Percentiles rank a stretch among this genome's conserved stretches.
phyloP scores from a whole-genome alignment of 2,329 filamentous ascomycete genomes.

The Apiospora rasikravindrae region DNA sequence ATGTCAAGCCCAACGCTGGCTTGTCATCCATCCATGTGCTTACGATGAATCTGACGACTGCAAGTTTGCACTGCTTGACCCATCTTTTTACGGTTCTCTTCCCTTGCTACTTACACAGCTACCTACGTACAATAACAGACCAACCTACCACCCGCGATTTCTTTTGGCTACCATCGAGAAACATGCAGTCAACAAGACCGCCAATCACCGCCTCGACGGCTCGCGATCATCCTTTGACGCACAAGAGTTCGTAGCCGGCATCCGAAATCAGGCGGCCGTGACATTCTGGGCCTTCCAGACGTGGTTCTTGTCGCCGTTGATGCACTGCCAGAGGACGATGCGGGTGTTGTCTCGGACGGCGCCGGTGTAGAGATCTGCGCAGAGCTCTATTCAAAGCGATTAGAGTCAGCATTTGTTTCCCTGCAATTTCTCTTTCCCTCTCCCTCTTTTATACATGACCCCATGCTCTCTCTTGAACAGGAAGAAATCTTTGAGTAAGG shows the following conservation, averaged over 20 bases:
- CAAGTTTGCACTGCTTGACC: too few relatives aligned
- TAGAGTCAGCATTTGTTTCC: neutral
- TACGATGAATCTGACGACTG: too few relatives aligned
- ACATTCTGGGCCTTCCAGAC: constrained; percentile 19
- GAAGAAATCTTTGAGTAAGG: too few relatives aligned
- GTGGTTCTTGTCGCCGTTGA: constrained; percentile 24
- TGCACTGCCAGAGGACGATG: constrained; percentile 25
- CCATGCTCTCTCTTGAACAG: too few relatives aligned
- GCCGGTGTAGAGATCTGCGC: constrained; percentile 23
- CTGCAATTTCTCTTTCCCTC: neutral
- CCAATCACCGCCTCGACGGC: neutral
- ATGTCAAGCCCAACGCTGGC: too few relatives aligned
- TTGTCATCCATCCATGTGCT: too few relatives aligned
- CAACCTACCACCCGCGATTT: neutral
- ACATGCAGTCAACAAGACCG: neutral
- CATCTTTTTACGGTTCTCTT: too few relatives aligned
- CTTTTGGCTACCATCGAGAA: neutral
- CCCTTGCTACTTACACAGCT: neutral
- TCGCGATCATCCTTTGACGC: neutral
- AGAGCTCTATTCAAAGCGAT: constrained; percentile 8
- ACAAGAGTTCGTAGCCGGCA: neutral
- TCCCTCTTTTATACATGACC: too few relatives aligned
- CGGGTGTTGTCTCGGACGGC: constrained; percentile 22
- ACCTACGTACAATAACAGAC: neutral
- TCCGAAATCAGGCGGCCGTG: neutral